Base-by-base conservation (phyloP, 2,329 filamentous ascomycete species). In the Phialemonium atrogriseum region DNA sequence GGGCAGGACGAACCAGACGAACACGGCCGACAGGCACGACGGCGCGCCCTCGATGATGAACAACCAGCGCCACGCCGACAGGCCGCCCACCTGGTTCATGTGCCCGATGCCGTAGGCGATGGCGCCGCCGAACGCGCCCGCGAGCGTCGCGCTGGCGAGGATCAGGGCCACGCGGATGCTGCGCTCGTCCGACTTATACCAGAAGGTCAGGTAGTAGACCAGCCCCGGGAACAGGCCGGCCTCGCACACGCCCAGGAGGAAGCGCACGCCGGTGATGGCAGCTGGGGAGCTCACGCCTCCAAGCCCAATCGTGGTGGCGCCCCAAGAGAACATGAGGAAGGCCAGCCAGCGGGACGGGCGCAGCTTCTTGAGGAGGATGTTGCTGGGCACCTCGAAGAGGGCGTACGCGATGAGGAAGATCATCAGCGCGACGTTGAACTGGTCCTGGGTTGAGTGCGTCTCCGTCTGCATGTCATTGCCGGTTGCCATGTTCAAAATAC, bases 91-190 rank as follows among this genome's bases (percentile, higher is more conserved):
- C 6, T 71, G 68, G 42, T 84, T 76, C 73, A 87, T 81, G 46
- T 80, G 76, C 0, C 78, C 77, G 38, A 86, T 79, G 1, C 66
- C 80, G 38, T 79, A 85, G 1, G 82, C 82, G 7, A 87, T 70
- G 2, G 84, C 66, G 3, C 83, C 82, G 7, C 81, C 80, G 41
- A 77, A 84, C 11, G 81, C 81, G 5, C 82, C 81, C 0, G 80
- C 78, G 1, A 85, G 62, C 0, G 82, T 81, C 1, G 80, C 76
- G 11, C 67, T 74, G 11, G 78, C 73, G 36, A 86, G 77, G 2
- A 87, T 70, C 37, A 83, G 77, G 3, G 79, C 79, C 3, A 85
- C 76, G 5, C 82, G 69, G n/a, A 84, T 56, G 14, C 78, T 80
- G 4, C 83, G 68, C 55, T 87, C 81, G 12, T 73, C 68, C 42